A percentile compares a stretch with the other conserved stretches of the same genome.
Evolutionary conservation across 345 rosid genomes (phyloP).

Genomic region (Acer negundo): DNA sequence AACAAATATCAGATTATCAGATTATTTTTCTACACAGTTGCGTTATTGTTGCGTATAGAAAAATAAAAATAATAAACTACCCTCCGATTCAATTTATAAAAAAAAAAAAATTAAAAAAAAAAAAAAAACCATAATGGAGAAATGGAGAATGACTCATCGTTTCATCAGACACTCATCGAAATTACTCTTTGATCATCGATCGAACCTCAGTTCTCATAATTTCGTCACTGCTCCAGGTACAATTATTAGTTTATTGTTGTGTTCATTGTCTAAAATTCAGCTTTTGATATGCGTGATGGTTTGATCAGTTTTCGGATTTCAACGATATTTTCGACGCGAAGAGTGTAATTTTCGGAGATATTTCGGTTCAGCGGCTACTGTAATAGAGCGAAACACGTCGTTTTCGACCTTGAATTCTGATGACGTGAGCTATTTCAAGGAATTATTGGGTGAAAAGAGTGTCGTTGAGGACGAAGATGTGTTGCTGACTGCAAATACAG

Average conservation of each 20-base stretch:
- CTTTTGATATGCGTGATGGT: not conserved
- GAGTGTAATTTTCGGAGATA: constrained; percentile 19
- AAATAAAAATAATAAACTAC: too few relatives aligned
- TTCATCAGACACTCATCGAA: constrained; percentile 31
- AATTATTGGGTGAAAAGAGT: constrained; percentile 65
- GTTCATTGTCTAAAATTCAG: not conserved
- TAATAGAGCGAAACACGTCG: constrained; percentile 59
- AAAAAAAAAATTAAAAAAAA: too few relatives aligned
- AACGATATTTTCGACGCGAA: not conserved
- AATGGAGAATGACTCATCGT: constrained; percentile 43
- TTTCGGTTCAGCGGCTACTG: constrained; percentile 45
- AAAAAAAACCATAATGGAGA: constrained; percentile 40
- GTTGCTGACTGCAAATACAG: constrained; percentile 71
- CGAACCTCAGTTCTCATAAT: not conserved
- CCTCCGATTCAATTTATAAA: too few relatives aligned
- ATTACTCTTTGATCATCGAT: constrained; percentile 30
- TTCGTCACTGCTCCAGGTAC: constrained; percentile 1
- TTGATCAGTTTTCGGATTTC: not conserved
- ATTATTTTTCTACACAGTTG: too few relatives aligned
- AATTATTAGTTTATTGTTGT: not conserved
- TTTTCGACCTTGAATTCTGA: constrained; percentile 65
- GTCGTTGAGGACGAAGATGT: constrained; percentile 80
- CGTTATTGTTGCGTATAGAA: too few relatives aligned
- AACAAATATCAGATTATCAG: too few relatives aligned
- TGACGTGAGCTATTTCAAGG: constrained; percentile 66